A percentile compares a stretch with the other conserved stretches of the same genome.
Conservation (phyloP, 108 stramenopile species). For the Hondaea fermentalgiana region DNA sequence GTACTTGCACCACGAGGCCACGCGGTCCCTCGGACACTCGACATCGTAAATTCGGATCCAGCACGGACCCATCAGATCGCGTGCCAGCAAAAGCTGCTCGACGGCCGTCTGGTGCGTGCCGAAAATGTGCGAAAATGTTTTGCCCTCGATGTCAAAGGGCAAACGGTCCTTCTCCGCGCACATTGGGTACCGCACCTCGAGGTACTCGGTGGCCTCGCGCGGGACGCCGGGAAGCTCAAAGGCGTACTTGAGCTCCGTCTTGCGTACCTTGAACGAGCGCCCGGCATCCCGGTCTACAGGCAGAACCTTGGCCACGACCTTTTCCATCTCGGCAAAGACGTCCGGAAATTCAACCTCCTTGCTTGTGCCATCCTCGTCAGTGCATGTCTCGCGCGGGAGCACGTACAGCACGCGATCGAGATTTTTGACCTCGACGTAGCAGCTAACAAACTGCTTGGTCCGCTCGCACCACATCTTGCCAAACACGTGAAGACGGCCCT, state of each 20-base stretch:
- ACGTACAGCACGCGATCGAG: constrained; percentile 77
- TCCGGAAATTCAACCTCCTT: constrained; percentile 75
- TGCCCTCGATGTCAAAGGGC: constrained; percentile 55
- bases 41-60: constrained; percentile 76
- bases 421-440: constrained; percentile 72
- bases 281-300: constrained; percentile 62
- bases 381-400: constrained; percentile 59
- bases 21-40: constrained; percentile 2
- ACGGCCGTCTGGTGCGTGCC: constrained; percentile 68
- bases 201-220: constrained; percentile 77
- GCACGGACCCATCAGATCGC: constrained; percentile 91
- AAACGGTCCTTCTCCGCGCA: constrained; percentile 69
- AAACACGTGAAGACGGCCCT: constrained; percentile 80
- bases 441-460: constrained; percentile 54
- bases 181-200: constrained; percentile 83
- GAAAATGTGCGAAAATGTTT: constrained; percentile 73
- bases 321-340: constrained; percentile 56
- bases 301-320: constrained; percentile 42
- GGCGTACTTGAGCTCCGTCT: constrained; percentile 79
- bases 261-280: constrained; percentile 70
- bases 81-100: constrained; percentile 88
- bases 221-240: constrained; percentile 86
- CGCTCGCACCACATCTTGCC: constrained; percentile 61
- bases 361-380: constrained; percentile 34
- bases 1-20: constrained; percentile 76